Base-by-base conservation (phyloP, 176 grass and related monocot species). In the Oryza australiensis region DNA sequence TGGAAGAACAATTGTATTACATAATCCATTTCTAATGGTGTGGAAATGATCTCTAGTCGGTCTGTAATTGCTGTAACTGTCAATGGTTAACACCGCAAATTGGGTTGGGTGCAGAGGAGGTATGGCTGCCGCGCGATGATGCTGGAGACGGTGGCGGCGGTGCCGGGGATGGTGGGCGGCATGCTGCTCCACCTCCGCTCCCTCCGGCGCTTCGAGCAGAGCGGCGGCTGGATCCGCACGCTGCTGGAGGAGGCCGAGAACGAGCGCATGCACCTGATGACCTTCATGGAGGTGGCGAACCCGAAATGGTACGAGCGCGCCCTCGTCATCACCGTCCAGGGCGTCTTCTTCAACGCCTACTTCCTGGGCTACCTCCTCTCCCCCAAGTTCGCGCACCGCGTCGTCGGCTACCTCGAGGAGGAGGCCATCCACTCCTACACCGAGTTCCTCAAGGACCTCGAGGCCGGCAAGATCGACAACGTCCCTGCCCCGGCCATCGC, bases 351-450 rank as follows among this genome's bases (percentile, higher is more conserved):
- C 87, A 89, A 89, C 59, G 82, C 87, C 72, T 89, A 89, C 78
- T 89, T 89, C 83, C 74, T 85, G 14, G 83, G 87, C 11, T 89
- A 89, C 83, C 73, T 89, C 57, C n/a, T 89, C 26, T 89, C 83
- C 22, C 82, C 87, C 42, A 89, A 94, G 86, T 94, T 94, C 63
- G 86, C 92, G 13, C 92, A 94, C 80, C 92, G 92, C 9, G 66
- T 91, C 18, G 84, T 86, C 62, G 89, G 92, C 2, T 94, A 94
- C 76, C 92, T 91, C n/a, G 92, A 94, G 86, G 92, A 94, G 89
- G 92, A 94, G 83, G 92, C 92, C 40, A 80, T 94, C 80, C 88
- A 87, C 80, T 94, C 92, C 62, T 94, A 94, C 89, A 91, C 86
- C 1, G 92, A 91, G 80, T 94, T 70, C 86, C 89, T 94, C 83